Percentiles rank a stretch among this genome's conserved stretches.
These are phyloP conservation scores for Eudorina sp. DNA, from an alignment of 139 green algal species.

Conservation along the genomic window DNA sequence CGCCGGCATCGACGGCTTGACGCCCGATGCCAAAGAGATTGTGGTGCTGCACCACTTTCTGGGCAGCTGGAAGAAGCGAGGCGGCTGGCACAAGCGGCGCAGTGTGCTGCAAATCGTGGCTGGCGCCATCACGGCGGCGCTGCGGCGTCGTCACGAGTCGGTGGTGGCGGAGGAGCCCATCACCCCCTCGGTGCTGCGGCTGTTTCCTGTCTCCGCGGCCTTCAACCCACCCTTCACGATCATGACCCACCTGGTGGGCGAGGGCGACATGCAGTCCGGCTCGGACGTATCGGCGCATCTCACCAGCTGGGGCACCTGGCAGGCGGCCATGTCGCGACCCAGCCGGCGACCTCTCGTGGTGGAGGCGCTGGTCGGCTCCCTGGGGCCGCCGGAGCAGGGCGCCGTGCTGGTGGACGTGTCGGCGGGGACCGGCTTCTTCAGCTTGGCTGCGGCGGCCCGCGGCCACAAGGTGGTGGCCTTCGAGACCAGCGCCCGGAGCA, in stretches of 20 bases:
- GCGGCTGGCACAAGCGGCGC: slow-evolving; percentile 57
- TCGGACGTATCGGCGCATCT: slow-evolving; percentile 75
- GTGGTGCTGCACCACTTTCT: slow-evolving; percentile 85
- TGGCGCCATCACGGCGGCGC: slow-evolving; percentile 23
- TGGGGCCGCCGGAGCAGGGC: slow-evolving; percentile 55
- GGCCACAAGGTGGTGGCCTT: slow-evolving; percentile 82
- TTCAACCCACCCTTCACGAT: slow-evolving; percentile 85
- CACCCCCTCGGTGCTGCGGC: slow-evolving; percentile 29
- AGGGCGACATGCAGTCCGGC: slow-evolving; percentile 66
- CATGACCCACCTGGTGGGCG: slow-evolving; percentile 71
- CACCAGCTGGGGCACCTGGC: slow-evolving; percentile 81
- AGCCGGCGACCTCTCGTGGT: slow-evolving; percentile 70
- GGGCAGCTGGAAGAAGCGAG: slow-evolving; percentile 78
- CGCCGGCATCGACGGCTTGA: slow-evolving; percentile 62
- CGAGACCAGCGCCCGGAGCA: slow-evolving; percentile 70
- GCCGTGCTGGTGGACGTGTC: slow-evolving; percentile 82
- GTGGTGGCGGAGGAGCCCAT: slow-evolving; percentile 40
- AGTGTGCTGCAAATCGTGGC: slow-evolving; percentile 50
- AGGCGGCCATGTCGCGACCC: slow-evolving; percentile 68
- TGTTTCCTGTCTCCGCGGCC: slow-evolving; percentile 77
- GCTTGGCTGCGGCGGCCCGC: slow-evolving; percentile 80
- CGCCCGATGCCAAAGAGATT: slow-evolving; percentile 63
- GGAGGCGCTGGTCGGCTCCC: slow-evolving; percentile 83
- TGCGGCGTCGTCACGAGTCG: slow-evolving; percentile 1
- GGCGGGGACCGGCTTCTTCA: slow-evolving; percentile 83